Base-by-base conservation (phyloP, 2,329 filamentous ascomycete species). In the Colletotrichum sp. region DNA sequence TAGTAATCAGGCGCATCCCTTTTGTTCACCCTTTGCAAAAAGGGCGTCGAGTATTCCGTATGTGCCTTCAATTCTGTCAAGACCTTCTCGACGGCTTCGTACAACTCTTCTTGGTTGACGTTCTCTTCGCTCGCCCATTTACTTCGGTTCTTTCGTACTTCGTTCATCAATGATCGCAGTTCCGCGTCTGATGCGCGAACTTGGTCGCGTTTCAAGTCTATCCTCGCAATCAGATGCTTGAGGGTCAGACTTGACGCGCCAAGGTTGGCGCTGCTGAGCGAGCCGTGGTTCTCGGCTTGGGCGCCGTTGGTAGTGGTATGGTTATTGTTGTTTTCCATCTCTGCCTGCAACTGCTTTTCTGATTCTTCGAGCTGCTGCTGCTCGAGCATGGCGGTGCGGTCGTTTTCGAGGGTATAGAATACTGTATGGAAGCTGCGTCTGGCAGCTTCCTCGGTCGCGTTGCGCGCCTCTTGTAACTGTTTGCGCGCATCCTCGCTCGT, bases 101-200 rank as follows among this genome's bases (percentile, higher is more conserved):
- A 99, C 8, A 99, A 89, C 85, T 99, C 97, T 84, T 99, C 97
- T 85, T 99, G 97, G 75, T 97, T 96, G 77, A 99, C 94, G 79
- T 97, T 97, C 80, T 99, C 97, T 84, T 98, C 97, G 83, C 94
- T 98, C 5, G 97, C 96, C 97, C 97, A 99, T 86, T 99, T 99
- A 85, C 96, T 98, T 80, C 97, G 91, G 80, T 98, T 98, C 85
- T 98, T 99, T 78, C 97, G 92, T 21, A 99, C 97, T 84, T 99
- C 97, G 80, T 97, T 98, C 91, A 99, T 98, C 74, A 99, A 87
- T 66, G 94, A 95, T 75, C 97, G 93, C 75, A 99, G 88, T 82
- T 99, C 96, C 28, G 96, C 94, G 86, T 99, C 97, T 2, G 96
- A 98, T 21, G 97, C 96, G 83, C 93, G 92, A 68, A 99, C 96